Evolutionary conservation across 2,329 filamentous ascomycete genomes (phyloP), one percentile per base, ranked within the genome.

Genomic region (Ophiostoma quercus): DNA sequence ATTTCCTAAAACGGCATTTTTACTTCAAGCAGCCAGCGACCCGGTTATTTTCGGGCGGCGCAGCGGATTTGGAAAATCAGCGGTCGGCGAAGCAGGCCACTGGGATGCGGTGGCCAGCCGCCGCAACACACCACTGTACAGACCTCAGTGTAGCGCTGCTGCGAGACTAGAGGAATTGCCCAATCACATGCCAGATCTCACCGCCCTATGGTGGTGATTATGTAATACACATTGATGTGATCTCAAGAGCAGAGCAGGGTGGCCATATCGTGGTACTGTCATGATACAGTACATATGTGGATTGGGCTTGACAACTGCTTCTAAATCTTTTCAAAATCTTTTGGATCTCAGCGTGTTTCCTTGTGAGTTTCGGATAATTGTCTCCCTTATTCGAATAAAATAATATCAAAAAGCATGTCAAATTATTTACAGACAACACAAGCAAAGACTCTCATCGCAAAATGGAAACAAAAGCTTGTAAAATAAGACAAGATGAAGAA

Each of bases 1-100:
- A 71, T 71, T 68, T 68, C 69, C 69, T 63, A 71, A 71, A 68
- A 54, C 29, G 67, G 69, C 39, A 71, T 67, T 47, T 62, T 68
- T 71, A 71, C 69, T 71, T 19, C 51, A 66, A 66, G 43, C 37
- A 68, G 69, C 22, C 65, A 68, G 66, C n/a, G 69, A 25, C 54
- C 62, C 68, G 66, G 66, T 62, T 66, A 66, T 68, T 70, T 60
- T 68, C 66, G 69, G 69, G 12, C 69, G 69, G 66, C 60, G 39
- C 57, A 70, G 69, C 60, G 41, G 66, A 19, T 5, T 14, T 47
- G 0, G 14, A 47, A 47, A 47, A n/a, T 47, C 16, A 47, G 43
- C 19, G 16, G 43, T 47, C 43, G 2, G 16, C 43, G 62, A 39
- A 65, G 41, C 69, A 51, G 22, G 60, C 41, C 22, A 65, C 32